These are phyloP conservation scores for Cicer arietinum DNA, from an alignment of 306 rosid genomes.

Conservation along the genomic window DNA sequence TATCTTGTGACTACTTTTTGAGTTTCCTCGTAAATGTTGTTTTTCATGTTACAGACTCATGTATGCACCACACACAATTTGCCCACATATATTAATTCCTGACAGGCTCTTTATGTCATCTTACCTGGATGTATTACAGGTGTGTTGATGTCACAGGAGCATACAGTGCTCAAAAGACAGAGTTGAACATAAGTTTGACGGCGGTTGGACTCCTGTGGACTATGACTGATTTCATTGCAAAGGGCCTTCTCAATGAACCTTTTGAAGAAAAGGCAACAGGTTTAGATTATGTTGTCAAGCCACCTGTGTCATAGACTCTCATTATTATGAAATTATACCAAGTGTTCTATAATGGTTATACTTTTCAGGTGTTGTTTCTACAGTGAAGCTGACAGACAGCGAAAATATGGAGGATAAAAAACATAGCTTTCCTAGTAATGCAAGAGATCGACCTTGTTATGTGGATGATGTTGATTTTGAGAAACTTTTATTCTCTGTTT, in stretches of 20 bases:
- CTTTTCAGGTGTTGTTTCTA: constrained; percentile 52
- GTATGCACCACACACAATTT: neutral
- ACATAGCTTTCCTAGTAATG: constrained; percentile 45
- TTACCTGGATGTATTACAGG: constrained; percentile 57
- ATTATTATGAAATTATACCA: constrained; percentile 19
- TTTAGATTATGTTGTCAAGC: constrained; percentile 48
- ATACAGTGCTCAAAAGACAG: constrained; percentile 95
- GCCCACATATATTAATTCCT: neutral
- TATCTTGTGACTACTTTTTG: constrained; percentile 9
- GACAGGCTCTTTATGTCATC: constrained; percentile 14
- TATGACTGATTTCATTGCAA: constrained; percentile 92
- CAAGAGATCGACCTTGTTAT: constrained; percentile 52
- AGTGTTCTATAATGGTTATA: constrained; percentile 35
- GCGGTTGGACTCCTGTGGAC: constrained; percentile 96
- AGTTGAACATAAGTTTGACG: constrained; percentile 93
- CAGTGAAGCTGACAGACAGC: constrained; percentile 50
- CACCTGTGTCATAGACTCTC: constrained; percentile 6
- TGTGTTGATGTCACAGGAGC: constrained; percentile 96
- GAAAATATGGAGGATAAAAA: constrained; percentile 52
- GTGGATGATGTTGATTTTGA: constrained; percentile 61
- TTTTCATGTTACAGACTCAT: constrained; percentile 9
- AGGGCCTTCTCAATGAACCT: constrained; percentile 64
- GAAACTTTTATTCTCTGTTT: constrained; percentile 78
- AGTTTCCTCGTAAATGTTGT: constrained; percentile 19
- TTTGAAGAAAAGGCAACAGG: constrained; percentile 68